phyloP scores from a whole-genome alignment of 1,284 basidiomycete genomes.

The Vanrija sp. region DNA sequence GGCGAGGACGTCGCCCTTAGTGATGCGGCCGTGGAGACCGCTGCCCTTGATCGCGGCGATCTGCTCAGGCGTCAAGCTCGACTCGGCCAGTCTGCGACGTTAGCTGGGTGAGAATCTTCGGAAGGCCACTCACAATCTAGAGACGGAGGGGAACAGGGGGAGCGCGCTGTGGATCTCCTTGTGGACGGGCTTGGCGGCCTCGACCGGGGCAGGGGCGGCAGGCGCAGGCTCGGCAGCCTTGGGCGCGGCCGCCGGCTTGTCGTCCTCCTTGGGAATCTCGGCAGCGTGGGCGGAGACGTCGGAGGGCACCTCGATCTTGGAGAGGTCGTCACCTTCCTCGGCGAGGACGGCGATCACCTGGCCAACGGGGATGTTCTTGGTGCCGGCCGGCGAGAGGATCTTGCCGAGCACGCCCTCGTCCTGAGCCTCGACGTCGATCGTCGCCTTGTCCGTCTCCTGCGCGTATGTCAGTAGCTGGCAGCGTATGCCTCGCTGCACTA shows the following conservation, averaged over 20 bases:
- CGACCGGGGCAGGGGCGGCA: conserved; percentile 1
- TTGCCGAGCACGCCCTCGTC: conserved; percentile 93
- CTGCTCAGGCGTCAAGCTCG: conserved; percentile 45
- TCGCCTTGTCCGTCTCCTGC: conserved; percentile 98
- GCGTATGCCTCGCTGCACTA: conserved; percentile 42
- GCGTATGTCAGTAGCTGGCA: not conserved
- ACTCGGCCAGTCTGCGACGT: conserved; percentile 39
- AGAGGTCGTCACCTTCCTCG: conserved; percentile 95
- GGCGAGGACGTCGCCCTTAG: conserved; percentile 81
- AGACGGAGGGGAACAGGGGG: conserved; percentile 44
- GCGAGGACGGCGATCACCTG: conserved; percentile 85
- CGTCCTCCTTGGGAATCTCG: conserved; percentile 4
- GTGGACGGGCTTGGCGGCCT: conserved; percentile 21
- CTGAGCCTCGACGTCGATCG: conserved; percentile 98
- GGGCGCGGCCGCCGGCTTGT: not conserved
- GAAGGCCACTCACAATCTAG: conserved; percentile 38
- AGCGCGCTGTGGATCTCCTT: conserved; percentile 37
- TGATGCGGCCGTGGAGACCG: conserved; percentile 81
- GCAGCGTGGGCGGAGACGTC: conserved; percentile 54
- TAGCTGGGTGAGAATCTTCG: not conserved
- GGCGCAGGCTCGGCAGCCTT: conserved; percentile 11
- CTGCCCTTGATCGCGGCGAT: conserved; percentile 57
- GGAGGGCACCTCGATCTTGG: conserved; percentile 65
- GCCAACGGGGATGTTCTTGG: conserved; percentile 82
- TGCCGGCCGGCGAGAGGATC: conserved; percentile 77